Evolutionary conservation across 306 rosid genomes (phyloP).

Genomic region (Notholithocarpus densiflorus): DNA sequence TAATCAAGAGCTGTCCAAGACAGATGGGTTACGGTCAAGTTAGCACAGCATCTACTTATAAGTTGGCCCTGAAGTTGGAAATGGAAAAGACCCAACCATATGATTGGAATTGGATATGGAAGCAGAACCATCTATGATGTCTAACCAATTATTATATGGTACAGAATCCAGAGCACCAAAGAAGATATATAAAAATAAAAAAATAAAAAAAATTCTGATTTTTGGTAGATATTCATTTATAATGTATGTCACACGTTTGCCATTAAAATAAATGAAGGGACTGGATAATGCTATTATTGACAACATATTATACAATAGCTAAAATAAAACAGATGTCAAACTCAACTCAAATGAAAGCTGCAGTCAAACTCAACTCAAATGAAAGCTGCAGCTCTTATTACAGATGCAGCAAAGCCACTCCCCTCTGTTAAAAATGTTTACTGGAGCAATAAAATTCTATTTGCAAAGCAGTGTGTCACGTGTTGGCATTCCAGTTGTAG

Average conservation of each 20-base stretch:
- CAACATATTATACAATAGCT: background rate
- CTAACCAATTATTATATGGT: background rate
- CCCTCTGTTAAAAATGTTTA: constrained; percentile 16
- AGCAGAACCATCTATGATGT: background rate
- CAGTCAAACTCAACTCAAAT: constrained; percentile 22
- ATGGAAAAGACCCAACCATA: too few relatives aligned
- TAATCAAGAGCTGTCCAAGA: too few relatives aligned
- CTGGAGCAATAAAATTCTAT: constrained; percentile 35
- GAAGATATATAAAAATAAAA: background rate
- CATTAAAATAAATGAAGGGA: background rate
- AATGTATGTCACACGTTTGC: background rate
- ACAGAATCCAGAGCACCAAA: background rate
- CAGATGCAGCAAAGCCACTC: constrained; percentile 14
- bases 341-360: constrained; percentile 22
- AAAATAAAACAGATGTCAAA: constrained; percentile 10
- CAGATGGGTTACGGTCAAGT: too few relatives aligned
- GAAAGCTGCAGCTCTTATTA: constrained; percentile 24
- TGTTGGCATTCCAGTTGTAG: constrained; percentile 87
- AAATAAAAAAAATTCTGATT: background rate
- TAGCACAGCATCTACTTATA: too few relatives aligned
- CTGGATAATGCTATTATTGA: background rate
- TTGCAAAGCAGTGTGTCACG: constrained; percentile 84
- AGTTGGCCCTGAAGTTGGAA: too few relatives aligned
- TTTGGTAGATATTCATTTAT: background rate
- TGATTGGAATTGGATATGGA: too few relatives aligned